Evolutionary conservation across 371 early-diverging fungal species (phyloP), one percentile per base, ranked within the genome.

Genomic region (Funneliformis caledonium): DNA sequence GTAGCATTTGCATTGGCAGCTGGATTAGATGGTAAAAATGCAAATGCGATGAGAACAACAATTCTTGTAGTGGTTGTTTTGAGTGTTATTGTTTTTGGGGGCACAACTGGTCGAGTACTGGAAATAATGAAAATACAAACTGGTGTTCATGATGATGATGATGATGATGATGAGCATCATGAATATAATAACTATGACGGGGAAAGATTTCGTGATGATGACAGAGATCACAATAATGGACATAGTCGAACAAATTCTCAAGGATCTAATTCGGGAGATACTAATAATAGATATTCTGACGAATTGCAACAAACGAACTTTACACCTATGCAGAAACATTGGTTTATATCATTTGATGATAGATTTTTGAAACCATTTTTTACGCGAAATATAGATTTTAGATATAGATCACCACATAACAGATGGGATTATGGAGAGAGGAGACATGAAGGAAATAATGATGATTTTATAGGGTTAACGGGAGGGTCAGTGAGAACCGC

Each of bases 1-100:
- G 96, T 98, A 19, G 97, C 97, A 0, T 97, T 97, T 88, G 98
- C 97, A 0, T 87, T 98, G 59, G 93, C 96, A 4, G 95, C 94
- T 76, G 93, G 95, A 79, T 86, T 97, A 8, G 88, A 89, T 1
- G 95, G 94, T 19, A 86, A 89, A 12, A 88, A 88, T 78, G 90
- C 91, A 50, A 81, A 89, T 12, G 84, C 90, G 4, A 90, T 96
- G 86, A 93, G 94, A 22, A 94, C 96, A 0, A 97, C 96, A 1
- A 96, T 96, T 37, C 85, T 98, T 65, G 93, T 96, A 5, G 96
- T 97, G 4, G 97, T 97, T 1, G 97, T 97, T 9, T 83, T 97
- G 6, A 94, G 95, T 26, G 94, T 98, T 31, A 87, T 96, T 19
- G 85, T 95, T 31, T 94, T 98, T 85, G 98, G 98, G 77, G 97